Evolutionary conservation across 495 filamentous ascomycete genomes (phyloP), one percentile per base, ranked within the genome.

Genomic region (Astrothelium subdiscretum): DNA sequence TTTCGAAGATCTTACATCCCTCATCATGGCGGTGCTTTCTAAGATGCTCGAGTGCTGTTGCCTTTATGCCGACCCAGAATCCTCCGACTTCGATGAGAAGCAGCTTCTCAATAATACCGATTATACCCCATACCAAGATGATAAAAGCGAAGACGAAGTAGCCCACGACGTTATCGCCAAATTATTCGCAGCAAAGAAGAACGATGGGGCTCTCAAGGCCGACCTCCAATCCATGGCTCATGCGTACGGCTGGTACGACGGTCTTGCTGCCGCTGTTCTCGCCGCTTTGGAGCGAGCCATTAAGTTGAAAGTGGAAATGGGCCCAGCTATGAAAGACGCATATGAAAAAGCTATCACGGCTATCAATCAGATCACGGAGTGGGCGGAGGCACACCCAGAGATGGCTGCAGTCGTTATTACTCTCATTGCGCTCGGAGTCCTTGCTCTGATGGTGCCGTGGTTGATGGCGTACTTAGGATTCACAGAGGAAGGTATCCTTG

Each of bases 401-500:
- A 62, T 62, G 60, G 29, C 29, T 40, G 60, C 60, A 54, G 44
- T 62, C 27, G 1, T 57, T 44, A 26, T 63, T 26, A 57, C 61
- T 3, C 22, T 63, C 32, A 42, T 58, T 29, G 48, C 54, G 1
- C 54, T 63, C 31, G 35, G 35, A 32, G 31, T 63, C 40, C 51
- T 63, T 31, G 54, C 54, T 2, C 32, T 60, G 26, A 48, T 60
- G 59, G 48, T 29, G 38, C 59, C 59, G 59, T 60, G 59, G 59
- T 43, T 60, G 59, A 60, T 60, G 59, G 59, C 59, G 31, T 60
- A 43, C n/a, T 48, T 60, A 29, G 59, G 59, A 32, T 60, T 60
- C 35, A 31, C 59, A 43, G 59, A 60, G 59, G 59, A 60, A 44
- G 59, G 61, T 24, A 59, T 59, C n/a, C 18, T 63, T 5, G 32